Evolutionary conservation across 345 rosid species (phyloP).

Genomic region (Dovyalis caffra): DNA sequence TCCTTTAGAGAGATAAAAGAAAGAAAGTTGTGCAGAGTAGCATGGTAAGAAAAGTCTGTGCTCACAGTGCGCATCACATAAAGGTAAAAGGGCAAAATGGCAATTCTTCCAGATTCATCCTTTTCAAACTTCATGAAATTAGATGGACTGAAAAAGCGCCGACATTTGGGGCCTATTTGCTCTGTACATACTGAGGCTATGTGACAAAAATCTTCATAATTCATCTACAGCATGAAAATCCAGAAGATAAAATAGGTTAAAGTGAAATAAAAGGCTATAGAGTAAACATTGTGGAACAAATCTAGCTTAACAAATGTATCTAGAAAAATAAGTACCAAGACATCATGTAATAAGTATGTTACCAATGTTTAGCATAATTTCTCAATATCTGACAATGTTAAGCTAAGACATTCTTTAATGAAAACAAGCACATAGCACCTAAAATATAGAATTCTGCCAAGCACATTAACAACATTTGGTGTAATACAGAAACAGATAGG

Average conservation of each 20-base stretch:
- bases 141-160: slow-evolving; percentile 96
- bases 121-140: slow-evolving; percentile 99
- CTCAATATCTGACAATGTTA: background rate
- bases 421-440: background rate
- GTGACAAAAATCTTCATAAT: slow-evolving; percentile 98
- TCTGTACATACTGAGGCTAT: slow-evolving; percentile 95
- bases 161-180: slow-evolving; percentile 97
- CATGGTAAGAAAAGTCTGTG: slow-evolving; percentile 1
- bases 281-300: background rate
- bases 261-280: slow-evolving; percentile 3
- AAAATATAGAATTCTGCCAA: background rate
- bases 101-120: slow-evolving; percentile 98
- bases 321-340: background rate
- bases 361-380: background rate
- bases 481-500: background rate
- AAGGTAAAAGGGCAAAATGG: slow-evolving; percentile 92
- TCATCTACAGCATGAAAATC: slow-evolving; percentile 60
- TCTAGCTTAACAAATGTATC: background rate
- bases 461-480: background rate
- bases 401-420: background rate
- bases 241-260: slow-evolving; percentile 12
- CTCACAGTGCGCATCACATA: slow-evolving; percentile 99
- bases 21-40: background rate
- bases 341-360: background rate
- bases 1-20: background rate